A percentile compares a stretch with the other conserved stretches of the same genome.
phyloP scores from a whole-genome alignment of 306 rosid species.

The Argentina anserina region DNA sequence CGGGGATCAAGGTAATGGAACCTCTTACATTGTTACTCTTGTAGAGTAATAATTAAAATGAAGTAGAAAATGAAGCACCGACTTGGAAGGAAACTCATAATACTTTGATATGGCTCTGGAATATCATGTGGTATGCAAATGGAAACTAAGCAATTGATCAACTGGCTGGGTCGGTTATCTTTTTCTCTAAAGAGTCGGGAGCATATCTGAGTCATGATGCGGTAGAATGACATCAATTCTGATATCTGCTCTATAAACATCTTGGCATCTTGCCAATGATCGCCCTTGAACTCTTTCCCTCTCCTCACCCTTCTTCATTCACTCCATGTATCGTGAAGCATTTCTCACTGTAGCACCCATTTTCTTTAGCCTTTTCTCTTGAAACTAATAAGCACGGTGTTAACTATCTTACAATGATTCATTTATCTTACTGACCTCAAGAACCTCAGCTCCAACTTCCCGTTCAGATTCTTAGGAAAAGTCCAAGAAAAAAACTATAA shows the following conservation, averaged over 20 bases:
- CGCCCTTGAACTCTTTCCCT: conserved; percentile 9
- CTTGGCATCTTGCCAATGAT: conserved; percentile 5
- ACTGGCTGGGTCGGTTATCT: not conserved
- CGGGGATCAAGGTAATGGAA: not conserved
- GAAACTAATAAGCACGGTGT: not conserved
- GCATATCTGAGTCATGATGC: not conserved
- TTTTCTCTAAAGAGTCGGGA: not conserved
- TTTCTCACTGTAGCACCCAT: conserved; percentile 17
- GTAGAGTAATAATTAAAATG: not conserved
- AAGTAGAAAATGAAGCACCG: not conserved
- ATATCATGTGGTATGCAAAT: not conserved
- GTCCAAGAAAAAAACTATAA: too few species aligned
- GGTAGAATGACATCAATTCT: conserved; percentile 7
- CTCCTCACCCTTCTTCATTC: not conserved
- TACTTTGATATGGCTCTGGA: not conserved
- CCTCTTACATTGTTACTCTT: not conserved
- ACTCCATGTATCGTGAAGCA: conserved; percentile 1
- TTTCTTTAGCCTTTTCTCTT: conserved; percentile 14
- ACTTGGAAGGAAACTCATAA: not conserved
- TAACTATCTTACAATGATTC: not conserved
- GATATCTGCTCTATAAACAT: conserved; percentile 16
- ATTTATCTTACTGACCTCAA: not conserved
- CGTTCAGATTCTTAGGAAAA: conserved; percentile 1
- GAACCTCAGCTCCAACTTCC: conserved; percentile 12
- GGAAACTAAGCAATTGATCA: not conserved